Evolutionary conservation across 2,329 filamentous ascomycete genomes (phyloP).

Genomic region (Venturia carpophila): DNA sequence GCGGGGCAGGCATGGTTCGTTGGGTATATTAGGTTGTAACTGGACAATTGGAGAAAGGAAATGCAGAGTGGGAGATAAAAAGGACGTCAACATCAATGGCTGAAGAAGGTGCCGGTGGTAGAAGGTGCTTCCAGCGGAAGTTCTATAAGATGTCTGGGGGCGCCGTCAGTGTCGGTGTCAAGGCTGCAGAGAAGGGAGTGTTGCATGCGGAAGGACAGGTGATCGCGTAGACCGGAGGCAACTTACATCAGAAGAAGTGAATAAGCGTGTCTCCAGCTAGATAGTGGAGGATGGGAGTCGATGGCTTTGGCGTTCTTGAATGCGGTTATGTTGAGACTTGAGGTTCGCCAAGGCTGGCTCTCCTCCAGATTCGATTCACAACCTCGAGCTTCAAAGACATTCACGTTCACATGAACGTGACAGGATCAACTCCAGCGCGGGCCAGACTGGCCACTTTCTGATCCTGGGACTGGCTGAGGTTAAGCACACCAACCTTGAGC

Average conservation of each 20-base stretch:
- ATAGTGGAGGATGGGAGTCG: background rate
- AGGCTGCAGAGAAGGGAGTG: background rate
- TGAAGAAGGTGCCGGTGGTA: constrained; percentile 7
- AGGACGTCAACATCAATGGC: constrained; percentile 10
- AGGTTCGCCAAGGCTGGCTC: constrained; percentile 4
- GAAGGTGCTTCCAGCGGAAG: constrained; percentile 7
- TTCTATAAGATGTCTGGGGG: background rate
- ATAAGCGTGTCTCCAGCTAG: constrained; percentile 1
- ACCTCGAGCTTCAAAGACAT: background rate
- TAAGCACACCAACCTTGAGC: background rate
- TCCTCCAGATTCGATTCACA: background rate
- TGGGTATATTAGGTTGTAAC: constrained; percentile 6
- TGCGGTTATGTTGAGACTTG: background rate
- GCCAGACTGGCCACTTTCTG: background rate
- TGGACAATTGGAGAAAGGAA: background rate
- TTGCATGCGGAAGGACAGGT: background rate
- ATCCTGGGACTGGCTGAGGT: background rate
- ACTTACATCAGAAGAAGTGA: constrained; percentile 6
- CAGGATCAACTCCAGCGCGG: background rate
- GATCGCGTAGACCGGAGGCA: background rate
- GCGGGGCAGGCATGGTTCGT: constrained; percentile 15
- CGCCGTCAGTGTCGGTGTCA: background rate
- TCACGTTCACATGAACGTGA: background rate
- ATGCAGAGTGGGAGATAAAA: constrained; percentile 2
- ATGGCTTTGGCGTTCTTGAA: background rate